Evolutionary conservation across 129 eudicot species (phyloP), one percentile per base, ranked within the genome.

Genomic region (Chrysanthemum seticuspe): DNA sequence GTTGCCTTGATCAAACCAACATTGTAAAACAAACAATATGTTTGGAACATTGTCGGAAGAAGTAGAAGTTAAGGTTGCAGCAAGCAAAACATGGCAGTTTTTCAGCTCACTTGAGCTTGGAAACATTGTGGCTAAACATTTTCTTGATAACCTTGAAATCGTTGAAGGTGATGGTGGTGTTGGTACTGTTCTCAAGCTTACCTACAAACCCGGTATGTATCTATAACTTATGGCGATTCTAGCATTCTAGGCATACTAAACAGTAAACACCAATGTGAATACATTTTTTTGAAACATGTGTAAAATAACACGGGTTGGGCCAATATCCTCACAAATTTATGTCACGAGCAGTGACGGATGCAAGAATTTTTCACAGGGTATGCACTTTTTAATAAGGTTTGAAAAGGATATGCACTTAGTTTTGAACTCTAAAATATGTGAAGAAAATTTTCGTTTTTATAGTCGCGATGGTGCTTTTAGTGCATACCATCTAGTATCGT

Each of bases 41-140:
- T 63, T 63, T 18, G 61, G 31, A 27, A 29, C 50, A 3, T 31
- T 31, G 10, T 54, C 62, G 16, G 62, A 52, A 67, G 72, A 67
- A 67, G 72, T 67, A 1, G 71, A 67, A 67, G 77, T 64, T 13
- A 61, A 73, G 61, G 69, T 64, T 8, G 50, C 69, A 13, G 77
- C 77, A 3, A 13, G 13, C 12, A 65, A 51, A 62, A 15, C 48
- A 14, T 73, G 70, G 77, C 49, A 14, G 21, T 27, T 62, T 6
- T 73, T 61, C 16, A 8, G 59, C 44, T 29, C 69, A 51, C 44
- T 48, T 5, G 16, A 49, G 23, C 68, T 73, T 3, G 60, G 60
- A 18, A 10, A 58, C 2, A 10, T 73, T 9, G 77, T 48, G 1
- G 27, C 55, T 19, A 48, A 73, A 53, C 58, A 48, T 27, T 18